phyloP scores from a whole-genome alignment of 2,329 filamentous ascomycete genomes.

The Aspergillus phoenicis region DNA sequence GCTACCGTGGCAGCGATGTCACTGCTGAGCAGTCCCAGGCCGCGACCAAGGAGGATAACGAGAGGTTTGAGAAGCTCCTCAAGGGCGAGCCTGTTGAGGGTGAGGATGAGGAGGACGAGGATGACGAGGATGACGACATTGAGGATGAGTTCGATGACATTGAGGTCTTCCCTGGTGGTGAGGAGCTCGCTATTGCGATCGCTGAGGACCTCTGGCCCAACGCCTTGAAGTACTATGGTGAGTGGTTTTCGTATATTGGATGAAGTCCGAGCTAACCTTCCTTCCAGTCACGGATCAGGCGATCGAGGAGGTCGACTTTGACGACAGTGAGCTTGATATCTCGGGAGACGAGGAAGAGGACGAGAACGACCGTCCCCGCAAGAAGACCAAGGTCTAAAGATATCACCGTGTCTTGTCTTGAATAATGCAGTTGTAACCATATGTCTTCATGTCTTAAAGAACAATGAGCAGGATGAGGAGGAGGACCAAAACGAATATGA shows the following conservation, averaged over 20 bases:
- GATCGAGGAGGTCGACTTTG: conserved; percentile 68
- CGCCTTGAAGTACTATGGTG: conserved; percentile 90
- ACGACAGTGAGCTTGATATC: conserved; percentile 63
- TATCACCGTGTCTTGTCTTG: conserved; percentile 12
- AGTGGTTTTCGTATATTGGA: conserved; percentile 42
- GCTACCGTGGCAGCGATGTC: conserved; percentile 71
- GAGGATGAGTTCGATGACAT: conserved; percentile 68
- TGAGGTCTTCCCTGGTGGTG: conserved; percentile 86
- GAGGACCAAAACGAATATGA: conserved; percentile 87
- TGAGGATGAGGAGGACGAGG: conserved; percentile 47
- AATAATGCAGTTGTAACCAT: conserved; percentile 22
- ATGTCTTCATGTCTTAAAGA: conserved; percentile 50
- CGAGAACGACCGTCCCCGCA: conserved; percentile 51
- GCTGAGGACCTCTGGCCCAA: conserved; percentile 87
- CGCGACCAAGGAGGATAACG: conserved; percentile 62
- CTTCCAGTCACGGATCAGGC: conserved; percentile 62
- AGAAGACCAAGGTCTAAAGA: conserved; percentile 42
- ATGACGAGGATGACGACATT: conserved; percentile 59
- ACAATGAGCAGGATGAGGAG: conserved; percentile 76
- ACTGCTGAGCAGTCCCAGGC: conserved; percentile 70
- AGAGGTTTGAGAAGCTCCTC: conserved; percentile 55
- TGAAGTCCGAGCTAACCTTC: conserved; percentile 39
- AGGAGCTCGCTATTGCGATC: conserved; percentile 77
- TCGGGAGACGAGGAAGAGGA: conserved; percentile 56
- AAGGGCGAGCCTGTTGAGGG: conserved; percentile 56